Evolutionary conservation across 306 rosid genomes (phyloP).

Genomic region (Citrullus mucosospermus): DNA sequence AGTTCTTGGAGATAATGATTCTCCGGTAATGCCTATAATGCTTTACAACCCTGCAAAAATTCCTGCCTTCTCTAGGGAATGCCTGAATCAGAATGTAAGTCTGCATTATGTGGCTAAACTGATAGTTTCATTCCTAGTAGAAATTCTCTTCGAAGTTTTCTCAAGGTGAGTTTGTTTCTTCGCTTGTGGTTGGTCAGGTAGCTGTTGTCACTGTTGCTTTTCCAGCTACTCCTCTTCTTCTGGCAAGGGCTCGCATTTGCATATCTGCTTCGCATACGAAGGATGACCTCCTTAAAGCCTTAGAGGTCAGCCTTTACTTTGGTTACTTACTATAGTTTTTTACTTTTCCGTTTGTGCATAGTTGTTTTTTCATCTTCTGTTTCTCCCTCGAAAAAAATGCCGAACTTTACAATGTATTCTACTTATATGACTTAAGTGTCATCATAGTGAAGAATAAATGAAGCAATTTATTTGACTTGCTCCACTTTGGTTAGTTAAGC

Average conservation of each 20-base stretch:
- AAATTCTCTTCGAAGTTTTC: background rate
- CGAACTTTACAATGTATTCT: background rate
- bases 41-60: conserved; percentile 85
- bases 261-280: conserved; percentile 84
- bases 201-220: conserved; percentile 89
- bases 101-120: background rate
- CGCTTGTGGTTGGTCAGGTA: conserved; percentile 32
- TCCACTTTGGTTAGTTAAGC: background rate
- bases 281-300: conserved; percentile 71
- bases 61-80: conserved; percentile 93
- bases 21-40: conserved; percentile 92
- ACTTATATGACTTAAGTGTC: background rate
- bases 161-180: background rate
- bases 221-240: conserved; percentile 80
- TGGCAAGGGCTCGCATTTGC: conserved; percentile 91
- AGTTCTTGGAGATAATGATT: conserved; percentile 70
- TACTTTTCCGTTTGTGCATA: background rate
- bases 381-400: background rate
- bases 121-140: background rate
- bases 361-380: background rate
- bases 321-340: background rate
- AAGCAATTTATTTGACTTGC: background rate
- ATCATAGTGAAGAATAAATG: background rate
- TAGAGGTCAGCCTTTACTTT: conserved; percentile 36
- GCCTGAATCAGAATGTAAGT: conserved; percentile 78